Conservation (phyloP, 2,329 filamentous ascomycete species). For the Pyricularia sp. region DNA sequence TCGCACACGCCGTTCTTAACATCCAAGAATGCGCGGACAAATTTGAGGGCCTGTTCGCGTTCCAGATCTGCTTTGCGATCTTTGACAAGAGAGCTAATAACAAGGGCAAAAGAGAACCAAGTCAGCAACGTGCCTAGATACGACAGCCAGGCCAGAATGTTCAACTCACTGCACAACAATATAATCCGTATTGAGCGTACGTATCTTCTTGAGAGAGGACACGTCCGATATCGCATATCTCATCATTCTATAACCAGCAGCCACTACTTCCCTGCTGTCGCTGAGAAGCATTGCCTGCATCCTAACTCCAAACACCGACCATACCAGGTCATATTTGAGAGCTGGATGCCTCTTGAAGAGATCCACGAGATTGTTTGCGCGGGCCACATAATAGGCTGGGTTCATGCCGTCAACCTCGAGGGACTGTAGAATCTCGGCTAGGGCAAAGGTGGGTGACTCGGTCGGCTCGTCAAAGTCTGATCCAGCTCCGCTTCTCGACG, state of each 20-base stretch:
- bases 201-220: slow-evolving; percentile 79
- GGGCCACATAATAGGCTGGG: slow-evolving; percentile 89
- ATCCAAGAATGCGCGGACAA: slow-evolving; percentile 88
- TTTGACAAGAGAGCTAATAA: slow-evolving; percentile 68
- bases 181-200: slow-evolving; percentile 81
- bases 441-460: slow-evolving; percentile 85
- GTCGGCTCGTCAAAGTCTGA: slow-evolving; percentile 58
- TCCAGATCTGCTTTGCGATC: slow-evolving; percentile 96
- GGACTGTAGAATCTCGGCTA: slow-evolving; percentile 83
- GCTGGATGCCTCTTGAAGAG: slow-evolving; percentile 91
- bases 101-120: slow-evolving; percentile 6
- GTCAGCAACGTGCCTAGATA: background rate
- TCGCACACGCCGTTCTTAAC: slow-evolving; percentile 88
- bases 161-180: slow-evolving; percentile 62
- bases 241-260: slow-evolving; percentile 86
- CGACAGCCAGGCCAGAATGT: background rate
- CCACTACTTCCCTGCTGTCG: slow-evolving; percentile 90
- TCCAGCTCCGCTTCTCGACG: slow-evolving; percentile 39
- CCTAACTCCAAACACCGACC: slow-evolving; percentile 86
- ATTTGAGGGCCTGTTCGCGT: slow-evolving; percentile 92
- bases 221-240: slow-evolving; percentile 91
- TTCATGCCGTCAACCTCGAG: slow-evolving; percentile 80
- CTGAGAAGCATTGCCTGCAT: slow-evolving; percentile 96
- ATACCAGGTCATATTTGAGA: slow-evolving; percentile 92
- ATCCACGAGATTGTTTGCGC: slow-evolving; percentile 87